phyloP scores from a whole-genome alignment of 2,329 filamentous ascomycete species.

The Aspergillus awamori region DNA sequence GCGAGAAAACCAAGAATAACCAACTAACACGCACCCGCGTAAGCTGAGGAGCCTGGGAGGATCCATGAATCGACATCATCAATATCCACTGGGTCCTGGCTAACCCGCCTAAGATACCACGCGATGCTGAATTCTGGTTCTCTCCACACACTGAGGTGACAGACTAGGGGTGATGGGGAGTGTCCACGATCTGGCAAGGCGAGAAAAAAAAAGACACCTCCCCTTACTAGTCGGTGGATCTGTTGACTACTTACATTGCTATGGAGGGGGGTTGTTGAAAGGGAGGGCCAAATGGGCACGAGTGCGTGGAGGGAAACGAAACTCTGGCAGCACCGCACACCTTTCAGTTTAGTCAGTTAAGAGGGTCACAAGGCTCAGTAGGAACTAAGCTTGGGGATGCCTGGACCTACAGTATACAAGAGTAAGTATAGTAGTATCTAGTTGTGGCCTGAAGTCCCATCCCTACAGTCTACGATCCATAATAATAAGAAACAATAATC shows the following conservation, averaged over 20 bases:
- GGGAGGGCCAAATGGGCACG: conserved; percentile 11
- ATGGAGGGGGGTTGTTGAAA: neutral
- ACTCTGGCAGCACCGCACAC: neutral
- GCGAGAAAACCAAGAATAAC: conserved; percentile 6
- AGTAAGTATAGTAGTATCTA: too few relatives aligned
- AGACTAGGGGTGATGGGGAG: neutral
- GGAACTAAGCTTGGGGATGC: too few relatives aligned
- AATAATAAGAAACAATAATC: too few relatives aligned
- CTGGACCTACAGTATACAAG: too few relatives aligned
- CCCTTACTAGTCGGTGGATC: conserved; percentile 9
- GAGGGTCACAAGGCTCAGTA: conserved; percentile 12
- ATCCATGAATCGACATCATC: neutral
- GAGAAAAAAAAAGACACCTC: neutral
- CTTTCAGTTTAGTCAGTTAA: neutral
- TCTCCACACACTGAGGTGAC: neutral
- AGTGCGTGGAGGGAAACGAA: conserved; percentile 10
- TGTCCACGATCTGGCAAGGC: neutral
- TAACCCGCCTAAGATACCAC: neutral
- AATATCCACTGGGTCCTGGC: neutral
- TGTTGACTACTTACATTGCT: neutral
- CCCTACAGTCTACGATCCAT: too few relatives aligned
- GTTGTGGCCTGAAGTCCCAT: too few relatives aligned
- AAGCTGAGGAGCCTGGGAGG: neutral
- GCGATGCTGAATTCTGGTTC: too few relatives aligned
- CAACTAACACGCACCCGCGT: neutral